Evolutionary conservation across 2,329 filamentous ascomycete species (phyloP).

Genomic region (Cordyceps cicadae): DNA sequence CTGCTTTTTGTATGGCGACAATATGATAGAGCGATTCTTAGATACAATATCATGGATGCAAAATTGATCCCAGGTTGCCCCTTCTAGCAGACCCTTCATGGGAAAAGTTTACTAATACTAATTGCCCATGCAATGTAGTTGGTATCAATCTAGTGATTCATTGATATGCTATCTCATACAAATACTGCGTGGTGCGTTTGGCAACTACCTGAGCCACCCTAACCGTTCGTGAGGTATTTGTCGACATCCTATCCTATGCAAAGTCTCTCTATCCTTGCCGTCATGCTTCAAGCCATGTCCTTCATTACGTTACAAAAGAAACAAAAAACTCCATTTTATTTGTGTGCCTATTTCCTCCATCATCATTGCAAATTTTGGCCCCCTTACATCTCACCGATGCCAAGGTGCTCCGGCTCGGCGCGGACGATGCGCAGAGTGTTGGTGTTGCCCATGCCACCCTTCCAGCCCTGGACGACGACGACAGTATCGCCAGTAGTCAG

Average conservation of each 20-base stretch:
- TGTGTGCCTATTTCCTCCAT: not conserved
- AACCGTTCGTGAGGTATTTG: not conserved
- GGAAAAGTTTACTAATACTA: not conserved
- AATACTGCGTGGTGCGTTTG: not conserved
- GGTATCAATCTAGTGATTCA: not conserved
- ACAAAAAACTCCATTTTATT: constrained; percentile 3
- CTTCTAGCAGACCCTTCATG: too few species aligned
- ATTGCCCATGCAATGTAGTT: not conserved
- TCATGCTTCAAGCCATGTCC: not conserved
- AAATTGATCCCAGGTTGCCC: too few species aligned
- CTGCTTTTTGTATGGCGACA: too few species aligned
- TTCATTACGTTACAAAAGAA: constrained; percentile 9
- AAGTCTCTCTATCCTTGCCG: not conserved
- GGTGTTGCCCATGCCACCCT: constrained; percentile 85
- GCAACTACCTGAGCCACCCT: not conserved
- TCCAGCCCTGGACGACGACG: constrained; percentile 83
- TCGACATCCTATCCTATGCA: not conserved
- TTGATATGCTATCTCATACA: constrained; percentile 5
- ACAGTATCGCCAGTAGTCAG: constrained; percentile 65
- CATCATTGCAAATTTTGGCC: not conserved
- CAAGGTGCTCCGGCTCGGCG: constrained; percentile 50
- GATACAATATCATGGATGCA: too few species aligned
- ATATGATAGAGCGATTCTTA: too few species aligned
- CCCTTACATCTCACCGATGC: constrained; percentile 37
- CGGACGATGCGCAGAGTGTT: constrained; percentile 66